Percentiles rank a stretch among this genome's conserved stretches.
Evolutionary conservation across 169 alveolate genomes (phyloP).

Genomic region (Perkinsus olseni): DNA sequence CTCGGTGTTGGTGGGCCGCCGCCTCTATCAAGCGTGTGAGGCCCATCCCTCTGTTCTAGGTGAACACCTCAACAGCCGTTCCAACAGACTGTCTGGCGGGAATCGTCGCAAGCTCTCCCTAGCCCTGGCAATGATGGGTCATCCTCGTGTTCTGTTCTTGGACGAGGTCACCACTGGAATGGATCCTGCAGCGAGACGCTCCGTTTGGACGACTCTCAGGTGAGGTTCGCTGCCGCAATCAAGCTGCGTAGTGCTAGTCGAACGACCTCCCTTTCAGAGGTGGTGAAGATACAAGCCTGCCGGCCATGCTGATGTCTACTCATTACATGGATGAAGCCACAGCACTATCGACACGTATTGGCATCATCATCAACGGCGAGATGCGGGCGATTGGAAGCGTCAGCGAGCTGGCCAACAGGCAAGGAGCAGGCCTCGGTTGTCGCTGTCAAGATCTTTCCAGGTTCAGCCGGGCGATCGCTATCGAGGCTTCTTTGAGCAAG

Average conservation of each 20-base stretch:
- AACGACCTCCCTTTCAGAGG: slow-evolving; percentile 56
- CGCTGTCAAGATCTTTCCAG: background rate
- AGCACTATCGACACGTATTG: slow-evolving; percentile 65
- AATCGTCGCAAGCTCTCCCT: slow-evolving; percentile 69
- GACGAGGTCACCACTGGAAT: slow-evolving; percentile 82
- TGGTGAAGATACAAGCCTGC: slow-evolving; percentile 30
- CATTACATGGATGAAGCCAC: slow-evolving; percentile 86
- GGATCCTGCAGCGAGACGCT: slow-evolving; percentile 78
- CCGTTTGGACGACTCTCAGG: slow-evolving; percentile 55
- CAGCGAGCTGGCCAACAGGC: slow-evolving; percentile 46
- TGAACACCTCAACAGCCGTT: slow-evolving; percentile 23
- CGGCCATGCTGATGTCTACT: slow-evolving; percentile 62
- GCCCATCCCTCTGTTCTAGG: background rate
- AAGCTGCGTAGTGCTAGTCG: too few species aligned
- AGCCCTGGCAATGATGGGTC: slow-evolving; percentile 71
- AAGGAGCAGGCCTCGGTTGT: too few species aligned
- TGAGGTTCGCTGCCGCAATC: background rate
- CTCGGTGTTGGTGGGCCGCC: slow-evolving; percentile 47
- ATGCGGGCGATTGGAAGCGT: slow-evolving; percentile 63
- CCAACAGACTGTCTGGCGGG: slow-evolving; percentile 69
- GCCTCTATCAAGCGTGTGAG: background rate
- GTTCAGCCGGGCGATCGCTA: background rate
- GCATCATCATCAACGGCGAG: slow-evolving; percentile 64
- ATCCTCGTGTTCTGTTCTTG: slow-evolving; percentile 66
- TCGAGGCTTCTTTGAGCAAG: background rate